These are phyloP conservation scores for Nemania sp. DNA, from an alignment of 2,329 filamentous ascomycete species.

Conservation along the genomic window DNA sequence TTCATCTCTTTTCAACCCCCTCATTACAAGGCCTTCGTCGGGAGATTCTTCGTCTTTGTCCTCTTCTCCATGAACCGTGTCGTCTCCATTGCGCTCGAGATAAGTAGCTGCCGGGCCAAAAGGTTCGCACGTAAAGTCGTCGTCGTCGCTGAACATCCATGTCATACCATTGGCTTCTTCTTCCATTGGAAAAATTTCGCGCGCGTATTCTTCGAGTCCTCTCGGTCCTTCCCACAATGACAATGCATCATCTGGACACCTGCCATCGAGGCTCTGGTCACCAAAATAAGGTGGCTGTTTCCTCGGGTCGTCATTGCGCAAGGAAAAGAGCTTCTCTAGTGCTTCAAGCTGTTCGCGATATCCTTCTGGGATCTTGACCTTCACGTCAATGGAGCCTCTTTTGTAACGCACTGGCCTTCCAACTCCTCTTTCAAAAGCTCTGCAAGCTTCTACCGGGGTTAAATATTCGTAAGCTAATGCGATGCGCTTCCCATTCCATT, in stretches of 20 bases:
- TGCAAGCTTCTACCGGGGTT: conserved; percentile 79
- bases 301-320: conserved; percentile 53
- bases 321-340: conserved; percentile 62
- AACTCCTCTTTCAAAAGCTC: conserved; percentile 77
- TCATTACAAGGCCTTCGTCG: conserved; percentile 62
- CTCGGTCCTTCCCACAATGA: conserved; percentile 90
- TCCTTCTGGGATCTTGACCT: conserved; percentile 81
- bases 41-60: conserved; percentile 56
- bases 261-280: conserved; percentile 57
- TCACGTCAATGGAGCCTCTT: conserved; percentile 77
- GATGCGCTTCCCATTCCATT: conserved; percentile 80
- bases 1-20: conserved; percentile 58
- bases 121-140: conserved; percentile 41
- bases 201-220: conserved; percentile 89
- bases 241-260: conserved; percentile 74
- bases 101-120: conserved; percentile 44
- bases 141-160: conserved; percentile 76
- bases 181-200: conserved; percentile 91
- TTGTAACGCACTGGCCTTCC: conserved; percentile 78
- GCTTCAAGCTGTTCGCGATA: conserved; percentile 86
- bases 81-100: conserved; percentile 51
- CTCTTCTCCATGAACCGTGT: conserved; percentile 38
- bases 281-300: conserved; percentile 69
- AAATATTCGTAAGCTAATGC: conserved; percentile 90
- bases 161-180: conserved; percentile 91